Evolutionary conservation across 163 green algal genomes (phyloP).

Genomic region (Chloromonas sp.): DNA sequence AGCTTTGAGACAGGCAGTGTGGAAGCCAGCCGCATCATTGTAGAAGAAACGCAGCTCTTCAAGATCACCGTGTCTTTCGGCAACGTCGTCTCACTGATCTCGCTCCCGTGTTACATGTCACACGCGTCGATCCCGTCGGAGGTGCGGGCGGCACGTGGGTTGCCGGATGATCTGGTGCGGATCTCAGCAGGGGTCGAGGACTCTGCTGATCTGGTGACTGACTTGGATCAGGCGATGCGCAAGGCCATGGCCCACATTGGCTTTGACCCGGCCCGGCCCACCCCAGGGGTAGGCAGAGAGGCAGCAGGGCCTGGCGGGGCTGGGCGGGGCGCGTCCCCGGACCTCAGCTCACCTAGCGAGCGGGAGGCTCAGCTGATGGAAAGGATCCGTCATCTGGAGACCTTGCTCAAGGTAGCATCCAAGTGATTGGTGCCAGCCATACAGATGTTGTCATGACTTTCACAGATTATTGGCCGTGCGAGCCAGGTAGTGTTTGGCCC

Average conservation of each 20-base stretch:
- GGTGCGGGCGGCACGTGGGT: constrained; percentile 74
- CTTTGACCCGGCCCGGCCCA: constrained; percentile 3
- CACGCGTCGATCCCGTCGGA: constrained; percentile 89
- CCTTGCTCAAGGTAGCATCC: background rate
- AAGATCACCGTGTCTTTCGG: constrained; percentile 92
- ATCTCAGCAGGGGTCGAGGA: constrained; percentile 92
- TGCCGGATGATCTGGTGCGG: constrained; percentile 90
- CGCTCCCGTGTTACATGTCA: constrained; percentile 98
- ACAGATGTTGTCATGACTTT: too few species aligned
- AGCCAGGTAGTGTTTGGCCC: too few species aligned
- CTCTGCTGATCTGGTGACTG: constrained; percentile 75
- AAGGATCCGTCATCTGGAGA: constrained; percentile 7
- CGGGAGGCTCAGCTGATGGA: background rate
- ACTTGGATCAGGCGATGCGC: constrained; percentile 74
- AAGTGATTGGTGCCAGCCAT: too few species aligned
- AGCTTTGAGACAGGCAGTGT: constrained; percentile 53
- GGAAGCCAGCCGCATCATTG: constrained; percentile 53
- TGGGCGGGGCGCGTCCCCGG: background rate
- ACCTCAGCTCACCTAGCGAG: background rate
- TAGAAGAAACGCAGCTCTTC: constrained; percentile 86
- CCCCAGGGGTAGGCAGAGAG: background rate
- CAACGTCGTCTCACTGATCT: constrained; percentile 83
- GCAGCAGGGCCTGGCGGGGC: background rate
- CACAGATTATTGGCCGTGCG: too few species aligned
- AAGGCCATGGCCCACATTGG: constrained; percentile 41